Evolutionary conservation across 1,284 basidiomycete genomes (phyloP).

Genomic region (Uromyces viciae-fabae): DNA sequence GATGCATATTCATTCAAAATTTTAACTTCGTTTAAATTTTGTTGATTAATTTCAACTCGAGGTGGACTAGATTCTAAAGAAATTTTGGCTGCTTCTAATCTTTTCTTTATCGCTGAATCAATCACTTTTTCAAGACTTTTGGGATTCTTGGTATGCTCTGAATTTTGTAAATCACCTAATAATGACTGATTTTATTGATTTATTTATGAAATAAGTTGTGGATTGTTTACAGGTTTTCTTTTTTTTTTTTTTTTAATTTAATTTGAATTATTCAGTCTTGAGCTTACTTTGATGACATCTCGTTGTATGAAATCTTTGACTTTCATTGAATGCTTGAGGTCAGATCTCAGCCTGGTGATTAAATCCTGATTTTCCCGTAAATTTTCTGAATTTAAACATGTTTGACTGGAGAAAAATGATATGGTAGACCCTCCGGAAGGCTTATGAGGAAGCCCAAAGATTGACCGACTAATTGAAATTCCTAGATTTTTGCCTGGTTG

Average conservation of each 20-base stretch:
- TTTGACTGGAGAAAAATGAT: too few relatives aligned
- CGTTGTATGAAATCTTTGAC: conserved; percentile 21
- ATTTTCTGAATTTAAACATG: too few relatives aligned
- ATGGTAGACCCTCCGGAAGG: too few relatives aligned
- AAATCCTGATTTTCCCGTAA: too few relatives aligned
- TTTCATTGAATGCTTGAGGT: conserved; percentile 26
- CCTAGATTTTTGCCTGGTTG: too few relatives aligned
- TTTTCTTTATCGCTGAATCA: conserved; percentile 6
- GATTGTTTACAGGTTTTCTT: background rate
- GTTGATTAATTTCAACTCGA: conserved; percentile 15
- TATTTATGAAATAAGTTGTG: background rate
- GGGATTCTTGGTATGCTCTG: conserved; percentile 10
- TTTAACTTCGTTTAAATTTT: conserved; percentile 24
- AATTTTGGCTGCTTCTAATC: conserved; percentile 12
- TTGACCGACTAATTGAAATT: too few relatives aligned
- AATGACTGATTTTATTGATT: conserved; percentile 2
- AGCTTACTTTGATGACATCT: conserved; percentile 26
- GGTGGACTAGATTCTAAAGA: conserved; percentile 14
- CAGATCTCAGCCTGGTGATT: background rate
- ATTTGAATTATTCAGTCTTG: background rate
- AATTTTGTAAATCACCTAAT: conserved; percentile 25
- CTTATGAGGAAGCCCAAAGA: too few relatives aligned
- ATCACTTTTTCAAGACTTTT: conserved; percentile 13
- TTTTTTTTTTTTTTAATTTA: background rate
- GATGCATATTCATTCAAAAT: conserved; percentile 15